Conservation (phyloP, 169 alveolate species). For the Plasmodium vivax region DNA sequence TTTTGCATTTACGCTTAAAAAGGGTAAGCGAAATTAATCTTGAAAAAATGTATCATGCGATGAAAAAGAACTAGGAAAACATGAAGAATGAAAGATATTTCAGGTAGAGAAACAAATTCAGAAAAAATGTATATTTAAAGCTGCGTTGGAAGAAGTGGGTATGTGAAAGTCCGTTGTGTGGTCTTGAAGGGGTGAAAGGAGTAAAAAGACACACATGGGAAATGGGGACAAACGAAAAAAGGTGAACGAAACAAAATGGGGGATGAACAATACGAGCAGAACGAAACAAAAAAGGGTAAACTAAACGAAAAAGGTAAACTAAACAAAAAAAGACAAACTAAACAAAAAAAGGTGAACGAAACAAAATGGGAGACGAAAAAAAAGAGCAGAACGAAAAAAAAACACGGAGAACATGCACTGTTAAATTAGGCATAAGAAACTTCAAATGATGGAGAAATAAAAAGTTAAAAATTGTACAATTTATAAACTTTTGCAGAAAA, state of each 20-base stretch:
- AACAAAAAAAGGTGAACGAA: background rate
- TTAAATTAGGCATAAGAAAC: constrained; percentile 25
- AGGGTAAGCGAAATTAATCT: constrained; percentile 2
- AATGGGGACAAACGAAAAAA: background rate
- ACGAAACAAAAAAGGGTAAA: background rate
- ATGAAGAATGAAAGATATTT: constrained; percentile 8
- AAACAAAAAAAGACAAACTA: background rate
- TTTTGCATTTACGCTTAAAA: constrained; percentile 31
- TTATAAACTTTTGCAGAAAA: constrained; percentile 44
- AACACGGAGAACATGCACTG: constrained; percentile 9
- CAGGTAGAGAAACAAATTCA: constrained; percentile 37
- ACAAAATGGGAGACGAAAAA: constrained; percentile 12
- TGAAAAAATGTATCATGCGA: constrained; percentile 22
- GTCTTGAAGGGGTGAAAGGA: constrained; percentile 16
- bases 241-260: constrained; percentile 8
- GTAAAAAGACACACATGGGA: constrained; percentile 7
- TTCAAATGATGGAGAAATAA: constrained; percentile 10
- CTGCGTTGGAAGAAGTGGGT: background rate
- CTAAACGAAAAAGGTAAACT: too few species aligned
- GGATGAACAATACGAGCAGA: background rate
- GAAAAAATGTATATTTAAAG: background rate
- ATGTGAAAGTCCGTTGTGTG: background rate
- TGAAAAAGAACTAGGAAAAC: constrained; percentile 18
- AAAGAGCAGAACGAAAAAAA: constrained; percentile 2
- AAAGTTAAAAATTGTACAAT: constrained; percentile 8